Evolutionary conservation across 352 stramenopile species (phyloP), one percentile per base, ranked within the genome.

Genomic region (Phytopythium vexans): DNA sequence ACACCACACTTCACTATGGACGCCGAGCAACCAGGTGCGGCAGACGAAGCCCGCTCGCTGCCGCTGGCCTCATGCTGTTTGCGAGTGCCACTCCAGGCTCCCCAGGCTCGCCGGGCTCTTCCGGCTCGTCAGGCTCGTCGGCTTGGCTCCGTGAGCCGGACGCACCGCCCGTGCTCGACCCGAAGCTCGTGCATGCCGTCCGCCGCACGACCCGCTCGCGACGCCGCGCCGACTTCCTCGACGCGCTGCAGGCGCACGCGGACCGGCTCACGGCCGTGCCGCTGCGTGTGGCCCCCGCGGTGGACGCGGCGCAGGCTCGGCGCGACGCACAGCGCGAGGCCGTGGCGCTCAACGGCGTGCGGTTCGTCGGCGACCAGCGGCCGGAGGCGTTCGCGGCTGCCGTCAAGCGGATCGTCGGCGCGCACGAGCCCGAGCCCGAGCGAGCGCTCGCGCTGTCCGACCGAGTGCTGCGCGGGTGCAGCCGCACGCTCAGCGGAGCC

Each of bases 381-480:
- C 86, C 73, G 14, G 76, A 92, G 50, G 78, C 76, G 9, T 88
- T 92, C 44, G 77, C 89, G 37, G 81, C 76, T 1, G 76, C 81
- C 2, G 73, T 89, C 50, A 92, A 92, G 57, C 81, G 74, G 33
- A 89, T 92, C 44, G 82, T 89, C 1, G 55, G 58, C 3, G 64
- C 60, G 4, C 65, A 86, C 52, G 70, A 76, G 11, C 51, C 33
- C 21, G 48, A 61, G 15, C 66, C 77, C 1, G 68, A 82, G 31
- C 66, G 66, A 21, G 70, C 64, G 46, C 59, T 89, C 15, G 58
- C 66, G 6, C 60, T 86, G 36, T 73, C 74, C 4, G 77, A 90
- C 59, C 73, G 77, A 15, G 62, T 92, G 58, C 83, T 89, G 74
- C 70, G 82, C 11, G 66, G 72, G 7, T 89, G 82, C 62, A 89